Base-by-base conservation (phyloP, 1,139 yeast species). In the Suhomyces coccinellae region DNA sequence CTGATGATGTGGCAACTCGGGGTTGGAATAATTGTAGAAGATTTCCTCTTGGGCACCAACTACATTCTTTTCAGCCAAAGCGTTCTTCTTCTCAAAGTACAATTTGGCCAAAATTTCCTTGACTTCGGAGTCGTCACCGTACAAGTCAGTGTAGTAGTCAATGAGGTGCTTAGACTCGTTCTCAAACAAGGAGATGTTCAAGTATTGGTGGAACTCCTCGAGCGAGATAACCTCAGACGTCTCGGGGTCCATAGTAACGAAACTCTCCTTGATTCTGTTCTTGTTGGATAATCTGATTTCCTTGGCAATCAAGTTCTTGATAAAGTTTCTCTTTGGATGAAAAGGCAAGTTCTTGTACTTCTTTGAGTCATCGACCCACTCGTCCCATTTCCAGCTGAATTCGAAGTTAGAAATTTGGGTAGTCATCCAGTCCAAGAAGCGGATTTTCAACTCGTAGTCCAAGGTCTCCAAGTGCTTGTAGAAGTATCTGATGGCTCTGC, bases 311-410 rank as follows among this genome's bases (percentile, higher is more conserved):
- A 91, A 75, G 66, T 90, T 90, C 55, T 77, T 80, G 50, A 93
- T 83, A 52, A 93, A 87, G 41, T 78, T 81, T 52, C 80, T 76
- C 55, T 82, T 83, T 13, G 97, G 97, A 61, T 88, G 93, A 56
- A 78, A 79, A 32, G 65, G 62, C 43, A 74, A 65, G 36, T 69
- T 61, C 11, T 55, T 49, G 43, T 57, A 68, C 40, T 62, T 62
- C 27, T 65, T 60, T 0, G 85, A 75, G 56, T 83, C 87, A 1
- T 65, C 66, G 36, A 79, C 82, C 99, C 99, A 95, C 64, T 91
- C 99, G 53, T 82, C 84, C 99, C 99, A 93, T 61, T 90, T 90
- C 99, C 99, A 95, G 37, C 93, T 87, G 66, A 89, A 95, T 50
- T 87, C 91, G 65, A 93, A 95, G 63, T 93, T 93, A 55, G 96